Base-by-base conservation (phyloP, 2,329 filamentous ascomycete genomes). In the Thelonectria blattea region DNA sequence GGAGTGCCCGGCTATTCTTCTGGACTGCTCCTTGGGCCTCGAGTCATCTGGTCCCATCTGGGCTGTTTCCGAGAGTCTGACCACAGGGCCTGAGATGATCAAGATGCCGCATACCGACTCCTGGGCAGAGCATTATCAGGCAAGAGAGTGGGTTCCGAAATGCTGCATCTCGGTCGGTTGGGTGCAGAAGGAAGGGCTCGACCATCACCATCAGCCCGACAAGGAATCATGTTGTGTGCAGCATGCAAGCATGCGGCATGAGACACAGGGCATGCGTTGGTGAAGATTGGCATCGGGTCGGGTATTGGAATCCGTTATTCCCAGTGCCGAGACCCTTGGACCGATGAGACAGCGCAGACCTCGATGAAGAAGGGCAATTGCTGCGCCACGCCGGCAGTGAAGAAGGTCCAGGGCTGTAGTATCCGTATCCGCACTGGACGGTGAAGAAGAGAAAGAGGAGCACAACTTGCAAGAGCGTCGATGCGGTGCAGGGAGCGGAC, bases 251-350 rank as follows among this genome's bases (percentile, higher is more conserved):
- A 48, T 30, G 43, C 46, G 43, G 50, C 37, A 49, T 60, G 57
- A 51, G 22, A 54, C 32, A 55, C n/a, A 41, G 49, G 22, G 41
- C 52, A 48, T 48, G 22, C 22, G 27, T 47, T 47, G 45, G 8
- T 27, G 57, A 53, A 53, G 27, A 59, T 49, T 59, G 32, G 39
- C 51, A 47, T 45, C 45, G 46, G 45, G 14, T 47, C 45, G 48
- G 45, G 41, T 12, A 41, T 24, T 50, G 32, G 34, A 2, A 34
- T 14, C 45, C 2, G 27, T 34, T 45, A 47, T 54, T 50, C 22
- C 50, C 45, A 22, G 45, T 27, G 20, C 51, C 56, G 46, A 50
- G 43, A 43, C 20, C 22, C 46, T 37, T 56, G 30, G 53, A 14
- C 24, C 43, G 22, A 49, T 55, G 57, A 18, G 18, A 32, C 46